Conservation (phyloP, 2,329 filamentous ascomycete genomes). For the Pestalotiopsis sp. region DNA sequence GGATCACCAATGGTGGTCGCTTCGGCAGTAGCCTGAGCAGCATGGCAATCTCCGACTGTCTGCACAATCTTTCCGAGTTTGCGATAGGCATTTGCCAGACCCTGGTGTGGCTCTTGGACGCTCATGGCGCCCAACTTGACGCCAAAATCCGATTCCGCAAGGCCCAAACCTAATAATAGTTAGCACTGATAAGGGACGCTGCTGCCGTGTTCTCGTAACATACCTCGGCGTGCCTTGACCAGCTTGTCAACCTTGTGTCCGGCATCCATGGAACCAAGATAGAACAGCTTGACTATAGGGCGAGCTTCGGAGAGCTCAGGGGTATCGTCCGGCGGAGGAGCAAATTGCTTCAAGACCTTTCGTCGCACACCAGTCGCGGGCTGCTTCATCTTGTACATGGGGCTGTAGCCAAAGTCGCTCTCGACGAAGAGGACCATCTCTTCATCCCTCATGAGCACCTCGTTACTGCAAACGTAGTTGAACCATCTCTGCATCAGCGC, state of each 20-base stretch:
- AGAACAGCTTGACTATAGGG: slow-evolving; percentile 93
- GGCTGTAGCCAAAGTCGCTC: slow-evolving; percentile 97
- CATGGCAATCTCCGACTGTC: slow-evolving; percentile 91
- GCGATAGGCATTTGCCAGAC: slow-evolving; percentile 86
- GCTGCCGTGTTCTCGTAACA: slow-evolving; percentile 23
- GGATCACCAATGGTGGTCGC: slow-evolving; percentile 93
- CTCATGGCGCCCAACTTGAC: slow-evolving; percentile 86
- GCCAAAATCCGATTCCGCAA: slow-evolving; percentile 91
- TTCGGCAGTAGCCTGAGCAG: slow-evolving; percentile 94
- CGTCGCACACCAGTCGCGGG: slow-evolving; percentile 93
- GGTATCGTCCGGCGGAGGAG: slow-evolving; percentile 94
- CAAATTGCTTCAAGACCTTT: slow-evolving; percentile 97
- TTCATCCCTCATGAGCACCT: slow-evolving; percentile 91
- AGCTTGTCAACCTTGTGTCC: slow-evolving; percentile 95
- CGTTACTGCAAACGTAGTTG: slow-evolving; percentile 89
- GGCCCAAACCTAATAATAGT: slow-evolving; percentile 72
- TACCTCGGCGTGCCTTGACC: slow-evolving; percentile 90
- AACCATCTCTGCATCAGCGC: slow-evolving; percentile 91
- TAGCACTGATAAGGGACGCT: slow-evolving; percentile 19
- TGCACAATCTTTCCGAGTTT: slow-evolving; percentile 95
- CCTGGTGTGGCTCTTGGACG: slow-evolving; percentile 86
- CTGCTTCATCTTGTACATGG: slow-evolving; percentile 93
- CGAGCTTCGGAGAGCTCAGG: slow-evolving; percentile 89
- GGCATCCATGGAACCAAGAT: slow-evolving; percentile 93
- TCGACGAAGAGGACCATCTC: slow-evolving; percentile 99